These are phyloP conservation scores for Saksenaea oblongispora DNA, from an alignment of 371 early-diverging fungal species.

Conservation along the genomic window DNA sequence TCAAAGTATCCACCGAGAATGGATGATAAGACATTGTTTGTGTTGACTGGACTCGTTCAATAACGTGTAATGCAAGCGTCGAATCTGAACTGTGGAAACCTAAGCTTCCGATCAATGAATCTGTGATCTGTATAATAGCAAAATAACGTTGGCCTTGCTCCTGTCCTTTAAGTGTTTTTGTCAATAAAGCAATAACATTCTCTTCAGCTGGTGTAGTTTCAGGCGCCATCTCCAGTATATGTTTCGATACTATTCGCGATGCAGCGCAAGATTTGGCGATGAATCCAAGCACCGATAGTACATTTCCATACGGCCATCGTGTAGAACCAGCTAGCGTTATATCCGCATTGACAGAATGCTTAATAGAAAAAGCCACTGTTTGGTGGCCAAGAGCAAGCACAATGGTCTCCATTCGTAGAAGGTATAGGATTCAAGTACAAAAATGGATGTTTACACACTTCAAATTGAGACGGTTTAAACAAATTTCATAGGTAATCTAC, in stretches of 20 bases:
- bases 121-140: not conserved
- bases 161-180: constrained; percentile 9
- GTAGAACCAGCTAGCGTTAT: constrained; percentile 3
- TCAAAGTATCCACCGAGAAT: not conserved
- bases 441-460: too few species aligned
- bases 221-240: constrained; percentile 23
- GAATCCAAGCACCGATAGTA: constrained; percentile 31
- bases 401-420: not conserved
- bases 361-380: constrained; percentile 24
- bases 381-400: constrained; percentile 31
- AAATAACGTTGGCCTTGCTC: not conserved
- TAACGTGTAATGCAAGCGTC: not conserved
- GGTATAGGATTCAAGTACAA: too few species aligned
- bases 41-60: not conserved
- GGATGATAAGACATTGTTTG: constrained; percentile 3
- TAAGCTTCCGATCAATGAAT: not conserved
- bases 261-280: constrained; percentile 45
- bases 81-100: not conserved
- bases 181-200: constrained; percentile 21
- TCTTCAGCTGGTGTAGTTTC: constrained; percentile 18
- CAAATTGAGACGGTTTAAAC: too few species aligned
- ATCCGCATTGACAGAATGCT: constrained; percentile 14
- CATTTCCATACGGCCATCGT: constrained; percentile 18
- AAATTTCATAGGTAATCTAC: too few species aligned
- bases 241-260: constrained; percentile 48